A percentile compares a stretch with the other conserved stretches of the same genome.
phyloP scores from a whole-genome alignment of 352 stramenopile species.

The Phytopythium delawarense region DNA sequence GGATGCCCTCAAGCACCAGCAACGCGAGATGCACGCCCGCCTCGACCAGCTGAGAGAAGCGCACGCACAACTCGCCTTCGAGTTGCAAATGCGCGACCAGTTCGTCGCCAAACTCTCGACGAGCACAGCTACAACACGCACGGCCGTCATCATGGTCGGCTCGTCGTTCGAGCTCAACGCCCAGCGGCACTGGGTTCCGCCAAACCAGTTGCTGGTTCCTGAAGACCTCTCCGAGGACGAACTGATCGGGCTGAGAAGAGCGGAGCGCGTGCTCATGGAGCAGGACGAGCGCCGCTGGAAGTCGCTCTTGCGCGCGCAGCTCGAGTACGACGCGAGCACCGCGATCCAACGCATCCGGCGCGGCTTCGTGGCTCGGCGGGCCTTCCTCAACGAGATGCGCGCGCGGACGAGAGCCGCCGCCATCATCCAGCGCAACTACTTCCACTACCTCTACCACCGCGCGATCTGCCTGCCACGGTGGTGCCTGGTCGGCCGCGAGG shows the following conservation, averaged over 20 bases:
- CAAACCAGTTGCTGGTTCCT: constrained; percentile 30
- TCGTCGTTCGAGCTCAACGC: constrained; percentile 48
- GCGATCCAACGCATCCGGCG: constrained; percentile 40
- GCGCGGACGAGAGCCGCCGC: constrained; percentile 31
- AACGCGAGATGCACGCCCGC: constrained; percentile 33
- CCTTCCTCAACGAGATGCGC: constrained; percentile 26
- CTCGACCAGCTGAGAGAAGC: constrained; percentile 23
- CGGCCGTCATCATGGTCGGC: constrained; percentile 62
- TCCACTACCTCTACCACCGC: constrained; percentile 63
- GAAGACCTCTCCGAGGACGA: constrained; percentile 22
- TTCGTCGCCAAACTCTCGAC: constrained; percentile 55
- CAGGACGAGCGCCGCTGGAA: constrained; percentile 55
- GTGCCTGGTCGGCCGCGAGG: constrained; percentile 61
- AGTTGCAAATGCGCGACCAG: constrained; percentile 36
- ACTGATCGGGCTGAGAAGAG: constrained; percentile 40
- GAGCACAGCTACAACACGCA: constrained; percentile 47
- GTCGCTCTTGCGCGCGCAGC: constrained; percentile 38
- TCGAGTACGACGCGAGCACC: constrained; percentile 39
- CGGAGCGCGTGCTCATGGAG: constrained; percentile 64
- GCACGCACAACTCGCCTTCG: constrained; percentile 20
- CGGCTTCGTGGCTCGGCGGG: constrained; percentile 19
- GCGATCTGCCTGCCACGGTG: constrained; percentile 48
- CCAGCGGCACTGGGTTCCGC: constrained; percentile 66
- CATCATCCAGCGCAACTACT: constrained; percentile 69
- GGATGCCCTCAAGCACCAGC: constrained; percentile 37